These are phyloP conservation scores for Xylariaceae sp. DNA, from an alignment of 2,329 filamentous ascomycete genomes.

Conservation along the genomic window DNA sequence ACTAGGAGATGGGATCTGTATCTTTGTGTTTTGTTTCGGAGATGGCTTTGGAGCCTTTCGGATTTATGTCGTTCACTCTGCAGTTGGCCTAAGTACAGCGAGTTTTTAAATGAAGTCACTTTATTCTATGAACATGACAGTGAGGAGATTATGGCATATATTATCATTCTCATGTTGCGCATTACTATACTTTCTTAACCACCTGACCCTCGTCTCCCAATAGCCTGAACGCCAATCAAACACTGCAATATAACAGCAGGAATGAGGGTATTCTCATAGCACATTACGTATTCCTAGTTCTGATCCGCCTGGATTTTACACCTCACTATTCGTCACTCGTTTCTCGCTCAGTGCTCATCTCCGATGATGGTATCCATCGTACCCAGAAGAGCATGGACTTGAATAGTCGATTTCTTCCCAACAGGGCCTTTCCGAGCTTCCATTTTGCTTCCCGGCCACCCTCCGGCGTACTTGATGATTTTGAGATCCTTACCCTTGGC, in stretches of 20 bases:
- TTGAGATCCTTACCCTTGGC: slow-evolving; percentile 53
- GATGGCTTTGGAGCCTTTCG: no score
- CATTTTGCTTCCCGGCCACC: slow-evolving; percentile 44
- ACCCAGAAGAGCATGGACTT: slow-evolving; percentile 43
- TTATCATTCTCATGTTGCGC: no score
- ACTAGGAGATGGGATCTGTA: neutral
- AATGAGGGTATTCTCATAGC: slow-evolving; percentile 6
- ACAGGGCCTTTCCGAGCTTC: slow-evolving; percentile 47
- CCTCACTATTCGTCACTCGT: neutral
- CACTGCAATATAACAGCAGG: neutral
- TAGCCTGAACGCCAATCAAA: neutral
- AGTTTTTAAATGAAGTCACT: neutral
- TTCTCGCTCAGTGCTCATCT: slow-evolving; percentile 11
- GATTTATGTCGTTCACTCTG: no score
- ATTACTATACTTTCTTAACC: neutral
- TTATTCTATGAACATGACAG: no score
- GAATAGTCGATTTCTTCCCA: slow-evolving; percentile 42
- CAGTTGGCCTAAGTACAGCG: neutral
- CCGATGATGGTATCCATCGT: slow-evolving; percentile 39
- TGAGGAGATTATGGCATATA: no score
- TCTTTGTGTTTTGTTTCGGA: no score
- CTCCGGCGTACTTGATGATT: slow-evolving; percentile 43
- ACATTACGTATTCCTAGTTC: no score
- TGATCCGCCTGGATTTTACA: neutral
- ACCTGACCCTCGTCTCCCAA: neutral